These are phyloP conservation scores for Blastobotrys terrestris DNA, from an alignment of 805 yeast species.

Conservation along the genomic window DNA sequence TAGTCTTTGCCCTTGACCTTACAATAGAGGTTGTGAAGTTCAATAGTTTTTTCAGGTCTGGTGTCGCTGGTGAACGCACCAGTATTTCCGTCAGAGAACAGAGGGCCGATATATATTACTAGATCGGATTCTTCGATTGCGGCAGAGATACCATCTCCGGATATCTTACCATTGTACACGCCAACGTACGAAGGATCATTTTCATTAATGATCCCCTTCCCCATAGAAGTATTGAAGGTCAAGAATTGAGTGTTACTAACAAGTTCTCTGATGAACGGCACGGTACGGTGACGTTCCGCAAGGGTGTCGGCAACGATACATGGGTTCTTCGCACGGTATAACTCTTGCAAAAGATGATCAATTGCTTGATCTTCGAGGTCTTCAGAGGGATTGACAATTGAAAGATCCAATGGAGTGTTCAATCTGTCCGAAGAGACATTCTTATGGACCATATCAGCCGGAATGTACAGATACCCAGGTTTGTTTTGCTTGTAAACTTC, in stretches of 20 bases:
- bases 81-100: slow-evolving; percentile 59
- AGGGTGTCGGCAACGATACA: slow-evolving; percentile 66
- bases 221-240: slow-evolving; percentile 58
- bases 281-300: slow-evolving; percentile 53
- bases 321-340: slow-evolving; percentile 57
- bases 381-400: slow-evolving; percentile 25
- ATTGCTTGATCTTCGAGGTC: slow-evolving; percentile 34
- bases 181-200: slow-evolving; percentile 60
- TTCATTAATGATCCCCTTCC: slow-evolving; percentile 72
- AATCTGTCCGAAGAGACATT: slow-evolving; percentile 36
- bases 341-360: slow-evolving; percentile 39
- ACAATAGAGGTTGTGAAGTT: slow-evolving; percentile 49
- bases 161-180: slow-evolving; percentile 58
- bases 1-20: slow-evolving; percentile 39
- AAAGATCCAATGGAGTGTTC: slow-evolving; percentile 28
- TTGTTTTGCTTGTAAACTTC: slow-evolving; percentile 52
- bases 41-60: slow-evolving; percentile 37
- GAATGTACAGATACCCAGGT: slow-evolving; percentile 84
- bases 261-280: slow-evolving; percentile 42
- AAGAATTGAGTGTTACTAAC: slow-evolving; percentile 47
- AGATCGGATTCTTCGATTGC: slow-evolving; percentile 58
- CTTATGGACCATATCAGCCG: slow-evolving; percentile 49
- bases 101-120: slow-evolving; percentile 66
- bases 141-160: slow-evolving; percentile 42
- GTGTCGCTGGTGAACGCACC: slow-evolving; percentile 55